Base-by-base conservation (phyloP, 2,329 filamentous ascomycete genomes). In the Diaporthe ampelina region DNA sequence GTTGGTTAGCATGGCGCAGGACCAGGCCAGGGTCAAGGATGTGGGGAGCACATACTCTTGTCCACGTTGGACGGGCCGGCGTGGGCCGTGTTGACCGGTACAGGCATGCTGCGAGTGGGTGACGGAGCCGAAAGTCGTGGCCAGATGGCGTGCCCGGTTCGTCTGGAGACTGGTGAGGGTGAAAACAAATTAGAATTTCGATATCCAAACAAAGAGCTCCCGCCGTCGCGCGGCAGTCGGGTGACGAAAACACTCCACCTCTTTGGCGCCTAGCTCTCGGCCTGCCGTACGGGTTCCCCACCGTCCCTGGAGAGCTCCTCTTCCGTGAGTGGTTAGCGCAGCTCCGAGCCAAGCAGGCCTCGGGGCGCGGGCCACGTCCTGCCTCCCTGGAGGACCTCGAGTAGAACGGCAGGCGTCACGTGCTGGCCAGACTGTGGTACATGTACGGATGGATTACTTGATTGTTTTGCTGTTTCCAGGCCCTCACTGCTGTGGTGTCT, bases 41-140 rank as follows among this genome's bases (percentile, higher is more conserved):
- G 21, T 17, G 45, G 52, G 70, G 48, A 24, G 67, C 56, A 74
- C 82, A 56, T 86, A 90, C 89, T 82, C 84, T 91, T 91, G 81
- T 91, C 89, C 75, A 88, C 81, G 74, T 84, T 88, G 58, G 88
- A 89, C 40, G 86, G 87, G 77, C 87, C 88, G 78, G 76, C 76
- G 73, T 76, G 79, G 69, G 79, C 78, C 48, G 72, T 75, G 65
- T 79, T 79, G 72, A 78, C 78, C 15, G 81, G 80, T 57, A 80
- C 80, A 69, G 80, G 82, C 83, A 83, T 83, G 56, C 52, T 81
- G 69, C 50, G 50, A 63, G 15, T 21, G 59, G 72, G 9, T 52
- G n/a, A 29, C 40, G 48, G 63, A 54, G 63, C 48, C 48, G 45
- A 17, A 21, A 54, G 17, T 32, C 9, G 29, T 32, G 54, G 63